These are phyloP conservation scores for Umbelopsis ramanniana DNA, from an alignment of 192 early-diverging fungal genomes.

Conservation along the genomic window DNA sequence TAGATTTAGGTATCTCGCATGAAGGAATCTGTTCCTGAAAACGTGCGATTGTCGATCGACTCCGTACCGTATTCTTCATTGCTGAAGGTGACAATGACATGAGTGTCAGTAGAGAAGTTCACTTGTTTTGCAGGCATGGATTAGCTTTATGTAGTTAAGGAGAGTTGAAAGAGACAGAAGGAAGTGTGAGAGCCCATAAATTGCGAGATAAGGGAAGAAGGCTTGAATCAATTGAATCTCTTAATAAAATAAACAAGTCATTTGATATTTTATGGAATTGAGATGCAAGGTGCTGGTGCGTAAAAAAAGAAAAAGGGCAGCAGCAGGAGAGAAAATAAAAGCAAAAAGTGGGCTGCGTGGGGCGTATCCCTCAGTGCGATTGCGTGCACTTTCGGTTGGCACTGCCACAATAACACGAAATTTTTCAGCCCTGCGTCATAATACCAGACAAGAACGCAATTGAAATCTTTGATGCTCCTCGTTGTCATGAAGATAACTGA, in stretches of 20 bases:
- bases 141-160: slow-evolving; percentile 1
- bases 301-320: not conserved
- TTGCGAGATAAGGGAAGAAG: slow-evolving; percentile 22
- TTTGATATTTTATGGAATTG: slow-evolving; percentile 11
- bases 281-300: not conserved
- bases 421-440: not conserved
- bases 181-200: slow-evolving; percentile 3
- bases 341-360: not conserved
- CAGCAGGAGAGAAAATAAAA: not conserved
- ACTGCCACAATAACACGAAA: slow-evolving; percentile 7
- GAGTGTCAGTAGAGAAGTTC: slow-evolving; percentile 10
- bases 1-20: not conserved
- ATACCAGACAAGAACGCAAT: slow-evolving; percentile 14
- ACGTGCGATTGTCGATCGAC: not conserved
- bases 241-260: slow-evolving; percentile 13
- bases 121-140: slow-evolving; percentile 19
- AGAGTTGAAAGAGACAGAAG: not conserved
- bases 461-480: slow-evolving; percentile 5
- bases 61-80: slow-evolving; percentile 19
- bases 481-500: slow-evolving; percentile 13
- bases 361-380: not conserved
- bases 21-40: not conserved
- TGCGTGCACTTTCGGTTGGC: not conserved
- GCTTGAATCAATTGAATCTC: not conserved
- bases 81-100: slow-evolving; percentile 3